A percentile compares a stretch with the other conserved stretches of the same genome.
phyloP scores from a whole-genome alignment of 805 yeast genomes.

The Saccharomycopsis fermentans region DNA sequence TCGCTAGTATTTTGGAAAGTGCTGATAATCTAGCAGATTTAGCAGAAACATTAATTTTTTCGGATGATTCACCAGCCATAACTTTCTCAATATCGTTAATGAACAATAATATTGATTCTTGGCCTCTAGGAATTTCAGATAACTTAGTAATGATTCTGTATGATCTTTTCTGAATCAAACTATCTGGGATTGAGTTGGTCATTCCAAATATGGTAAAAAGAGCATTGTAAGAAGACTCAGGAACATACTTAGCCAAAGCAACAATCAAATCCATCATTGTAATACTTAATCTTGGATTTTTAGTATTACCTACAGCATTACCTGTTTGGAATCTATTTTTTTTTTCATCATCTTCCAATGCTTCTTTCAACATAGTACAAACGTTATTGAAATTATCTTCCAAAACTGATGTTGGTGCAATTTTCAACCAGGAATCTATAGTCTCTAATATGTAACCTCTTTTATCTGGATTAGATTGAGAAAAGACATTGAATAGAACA shows the following conservation, averaged over 20 bases:
- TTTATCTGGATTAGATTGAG: conserved; percentile 77
- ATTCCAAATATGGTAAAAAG: conserved; percentile 67
- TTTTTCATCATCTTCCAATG: conserved; percentile 44
- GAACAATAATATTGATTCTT: conserved; percentile 40
- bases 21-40: conserved; percentile 73
- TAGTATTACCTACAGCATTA: conserved; percentile 24
- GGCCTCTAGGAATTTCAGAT: conserved; percentile 59
- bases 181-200: conserved; percentile 49
- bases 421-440: conserved; percentile 67
- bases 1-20: conserved; percentile 45
- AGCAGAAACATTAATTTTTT: conserved; percentile 57
- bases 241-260: conserved; percentile 77
- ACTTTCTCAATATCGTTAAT: conserved; percentile 50
- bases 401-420: conserved; percentile 58
- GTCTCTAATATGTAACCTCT: conserved; percentile 82
- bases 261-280: conserved; percentile 90
- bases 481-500: conserved; percentile 83
- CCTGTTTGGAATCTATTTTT: conserved; percentile 25
- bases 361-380: conserved; percentile 63
- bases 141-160: conserved; percentile 68
- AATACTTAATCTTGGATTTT: conserved; percentile 47
- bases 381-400: conserved; percentile 75
- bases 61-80: conserved; percentile 42
- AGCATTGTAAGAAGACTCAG: conserved; percentile 58
- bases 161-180: conserved; percentile 78